Evolutionary conservation across 306 rosid species (phyloP).

Genomic region (Cicer cuneatum): DNA sequence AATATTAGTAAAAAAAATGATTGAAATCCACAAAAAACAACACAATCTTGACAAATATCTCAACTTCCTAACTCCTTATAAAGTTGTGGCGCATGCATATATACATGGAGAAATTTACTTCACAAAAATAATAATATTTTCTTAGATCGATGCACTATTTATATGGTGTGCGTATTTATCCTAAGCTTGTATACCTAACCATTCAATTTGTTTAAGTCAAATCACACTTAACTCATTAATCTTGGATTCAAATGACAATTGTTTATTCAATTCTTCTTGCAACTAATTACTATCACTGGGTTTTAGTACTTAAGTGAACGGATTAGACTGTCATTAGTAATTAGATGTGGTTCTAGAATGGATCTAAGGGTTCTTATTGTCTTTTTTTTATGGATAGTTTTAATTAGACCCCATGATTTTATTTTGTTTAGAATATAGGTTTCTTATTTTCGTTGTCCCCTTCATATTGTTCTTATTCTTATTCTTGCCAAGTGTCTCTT

Average conservation of each 20-base stretch:
- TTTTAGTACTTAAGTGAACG: slow-evolving; percentile 8
- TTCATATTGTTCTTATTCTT: too few relatives aligned
- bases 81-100: slow-evolving; percentile 32
- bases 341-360: not conserved
- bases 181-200: slow-evolving; percentile 17
- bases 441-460: not conserved
- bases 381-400: not conserved
- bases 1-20: slow-evolving; percentile 19
- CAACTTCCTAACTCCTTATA: slow-evolving; percentile 47
- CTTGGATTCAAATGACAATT: slow-evolving; percentile 33
- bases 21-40: slow-evolving; percentile 54
- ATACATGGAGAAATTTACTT: slow-evolving; percentile 36
- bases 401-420: too few relatives aligned
- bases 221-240: slow-evolving; percentile 37
- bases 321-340: not conserved
- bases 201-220: slow-evolving; percentile 23
- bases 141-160: not conserved
- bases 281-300: not conserved
- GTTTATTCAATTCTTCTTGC: not conserved
- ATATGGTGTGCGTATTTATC: slow-evolving; percentile 9
- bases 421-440: not conserved
- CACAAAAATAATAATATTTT: not conserved
- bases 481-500: too few relatives aligned
- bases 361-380: not conserved
- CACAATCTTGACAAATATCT: slow-evolving; percentile 63